Percentiles rank a stretch among this genome's conserved stretches.
Evolutionary conservation across 345 rosid species (phyloP).

Genomic region (Draba incana): DNA sequence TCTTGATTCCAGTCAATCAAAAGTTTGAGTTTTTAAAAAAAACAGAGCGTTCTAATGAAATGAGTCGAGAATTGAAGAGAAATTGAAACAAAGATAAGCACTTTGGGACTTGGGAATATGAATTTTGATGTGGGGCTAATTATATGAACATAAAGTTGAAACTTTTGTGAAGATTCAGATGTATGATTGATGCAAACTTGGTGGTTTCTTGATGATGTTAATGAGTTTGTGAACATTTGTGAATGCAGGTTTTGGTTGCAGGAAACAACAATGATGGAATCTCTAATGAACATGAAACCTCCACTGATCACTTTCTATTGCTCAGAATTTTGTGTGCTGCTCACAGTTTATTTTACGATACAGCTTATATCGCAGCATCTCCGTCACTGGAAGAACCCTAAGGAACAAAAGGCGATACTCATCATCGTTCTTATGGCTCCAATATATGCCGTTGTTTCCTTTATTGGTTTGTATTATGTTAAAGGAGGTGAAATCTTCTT

Average conservation of each 20-base stretch:
- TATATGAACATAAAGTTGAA: background rate
- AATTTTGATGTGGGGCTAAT: background rate
- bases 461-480: constrained; percentile 74
- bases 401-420: constrained; percentile 90
- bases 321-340: constrained; percentile 63
- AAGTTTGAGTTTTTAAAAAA: background rate
- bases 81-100: constrained; percentile 4
- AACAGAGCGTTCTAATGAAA: constrained; percentile 13
- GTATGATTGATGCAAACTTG: background rate
- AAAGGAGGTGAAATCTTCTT: constrained; percentile 83
- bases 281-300: constrained; percentile 49
- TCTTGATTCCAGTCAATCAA: background rate
- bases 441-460: constrained; percentile 71
- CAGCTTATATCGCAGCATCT: constrained; percentile 89
- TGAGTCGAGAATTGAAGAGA: background rate
- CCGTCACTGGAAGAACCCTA: constrained; percentile 90
- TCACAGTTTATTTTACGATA: constrained; percentile 69
- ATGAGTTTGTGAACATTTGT: background rate
- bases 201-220: constrained; percentile 15
- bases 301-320: constrained; percentile 68
- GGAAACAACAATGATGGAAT: constrained; percentile 55
- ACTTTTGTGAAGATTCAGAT: constrained; percentile 10
- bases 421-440: constrained; percentile 96
- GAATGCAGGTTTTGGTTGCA: background rate
- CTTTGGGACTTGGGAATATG: background rate